Conservation (phyloP, 2,329 filamentous ascomycete genomes). For the Sclerotinia spermophila region DNA sequence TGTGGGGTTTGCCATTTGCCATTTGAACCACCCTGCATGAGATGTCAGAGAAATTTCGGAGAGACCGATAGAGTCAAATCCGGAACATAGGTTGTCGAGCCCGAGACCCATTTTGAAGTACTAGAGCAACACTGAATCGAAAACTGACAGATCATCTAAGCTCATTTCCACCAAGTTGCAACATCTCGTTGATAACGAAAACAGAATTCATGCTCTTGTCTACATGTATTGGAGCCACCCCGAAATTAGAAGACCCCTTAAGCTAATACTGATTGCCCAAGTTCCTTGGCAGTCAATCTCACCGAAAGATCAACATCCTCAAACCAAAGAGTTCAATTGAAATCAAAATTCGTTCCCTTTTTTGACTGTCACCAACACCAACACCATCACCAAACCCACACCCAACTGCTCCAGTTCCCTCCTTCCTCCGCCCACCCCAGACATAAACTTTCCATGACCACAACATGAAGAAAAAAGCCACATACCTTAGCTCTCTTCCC, state of each 20-base stretch:
- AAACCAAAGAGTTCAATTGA: background rate
- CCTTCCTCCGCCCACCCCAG: background rate
- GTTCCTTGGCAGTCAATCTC: too few relatives aligned
- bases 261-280: background rate
- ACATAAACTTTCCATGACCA: background rate
- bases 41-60: background rate
- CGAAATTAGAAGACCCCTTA: background rate
- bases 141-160: background rate
- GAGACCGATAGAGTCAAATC: background rate
- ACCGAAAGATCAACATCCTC: background rate
- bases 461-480: background rate
- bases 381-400: background rate
- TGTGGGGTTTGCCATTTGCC: constrained; percentile 61
- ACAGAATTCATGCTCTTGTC: background rate
- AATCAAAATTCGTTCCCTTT: background rate
- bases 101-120: background rate
- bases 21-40: constrained; percentile 43
- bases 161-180: background rate
- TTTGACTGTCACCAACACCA: background rate
- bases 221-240: background rate
- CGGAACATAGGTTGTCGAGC: background rate
- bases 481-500: constrained; percentile 18
- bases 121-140: background rate
- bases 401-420: background rate
- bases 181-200: background rate